Base-by-base conservation (phyloP, 495 filamentous ascomycete genomes). In the Paragyromitra xinjiangensis region DNA sequence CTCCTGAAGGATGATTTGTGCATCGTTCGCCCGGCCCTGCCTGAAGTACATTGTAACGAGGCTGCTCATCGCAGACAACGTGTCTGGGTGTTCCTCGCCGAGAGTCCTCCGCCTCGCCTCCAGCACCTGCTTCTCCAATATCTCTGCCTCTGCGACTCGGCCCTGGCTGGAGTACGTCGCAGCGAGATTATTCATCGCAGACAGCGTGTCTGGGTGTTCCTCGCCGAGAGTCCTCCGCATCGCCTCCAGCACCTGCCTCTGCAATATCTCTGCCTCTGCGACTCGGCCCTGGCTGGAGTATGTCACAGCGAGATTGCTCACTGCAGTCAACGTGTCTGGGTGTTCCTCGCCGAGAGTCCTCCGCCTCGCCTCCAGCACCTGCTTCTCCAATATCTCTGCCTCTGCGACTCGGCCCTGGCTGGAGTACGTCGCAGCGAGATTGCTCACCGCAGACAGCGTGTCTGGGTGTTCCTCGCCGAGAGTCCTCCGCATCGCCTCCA, bases 71-170 rank as follows among this genome's bases (percentile, higher is more conserved):
- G 58, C 8, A 5, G 6, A 9, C 9, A 69, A 11, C 19, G 70
- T 73, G 9, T 12, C 37, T 16, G 70, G 61, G 37, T 73, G 61
- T 16, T 34, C 34, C 16, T 67, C 45, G 44, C 70, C 68, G 22
- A 56, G n/a, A 56, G 51, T 1, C 11, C 1, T 29, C 26, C 26
- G 26, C 26, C 0, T 29, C 26, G 26, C 26, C 0, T 29, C 26
- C 26, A 29, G 26, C 19, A 24, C n/a, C 22, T 26, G 16, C 19
- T 22, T 22, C 19, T 0, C 19, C 5, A 51, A n/a, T 9, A 16
- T 42, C 45, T 66, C 69, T 11, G 69, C 69, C 50, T 72, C 69
- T 6, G 51, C 16, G 1, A 8, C 6, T 24, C 69, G 69, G 29
- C 61, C 61, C 11, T 40, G 59, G 1, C 19, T 24, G 59, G 7